Percentiles rank a stretch among this genome's conserved stretches.
phyloP scores from a whole-genome alignment of 2,329 filamentous ascomycete species.

The Apiospora pterosperma region DNA sequence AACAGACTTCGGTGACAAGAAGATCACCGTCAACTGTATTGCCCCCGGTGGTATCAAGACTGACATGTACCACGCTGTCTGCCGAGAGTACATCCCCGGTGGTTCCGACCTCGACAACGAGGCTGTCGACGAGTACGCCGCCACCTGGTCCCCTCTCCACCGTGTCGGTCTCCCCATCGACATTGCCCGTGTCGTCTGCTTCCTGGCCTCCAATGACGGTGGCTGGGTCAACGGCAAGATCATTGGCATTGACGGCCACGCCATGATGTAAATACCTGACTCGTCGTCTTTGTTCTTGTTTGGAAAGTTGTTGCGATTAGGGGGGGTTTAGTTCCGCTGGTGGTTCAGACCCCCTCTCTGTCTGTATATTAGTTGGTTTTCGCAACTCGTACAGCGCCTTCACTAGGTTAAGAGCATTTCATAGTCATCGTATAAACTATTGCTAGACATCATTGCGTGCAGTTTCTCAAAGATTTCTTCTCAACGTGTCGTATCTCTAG shows the following conservation, averaged over 20 bases:
- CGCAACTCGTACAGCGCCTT: neutral
- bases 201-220: constrained; percentile 44
- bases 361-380: neutral
- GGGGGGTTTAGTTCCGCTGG: neutral
- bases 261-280: constrained; percentile 14
- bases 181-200: constrained; percentile 62
- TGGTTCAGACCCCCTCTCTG: neutral
- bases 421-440: neutral
- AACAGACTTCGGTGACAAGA: constrained; percentile 63
- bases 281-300: neutral
- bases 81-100: constrained; percentile 60
- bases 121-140: constrained; percentile 60
- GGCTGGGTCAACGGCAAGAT: constrained; percentile 51
- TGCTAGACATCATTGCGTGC: neutral
- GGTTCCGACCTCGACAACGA: constrained; percentile 54
- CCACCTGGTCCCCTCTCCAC: constrained; percentile 61
- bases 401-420: neutral
- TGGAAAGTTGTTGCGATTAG: neutral
- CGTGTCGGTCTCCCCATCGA: constrained; percentile 66
- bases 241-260: constrained; percentile 12
- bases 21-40: constrained; percentile 65
- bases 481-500: no score
- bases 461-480: no score
- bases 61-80: constrained; percentile 65
- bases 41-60: constrained; percentile 66